Percentiles rank a stretch among this genome's conserved stretches.
phyloP scores from a whole-genome alignment of 148 eudicot genomes.

The Chenopodium suecicum region DNA sequence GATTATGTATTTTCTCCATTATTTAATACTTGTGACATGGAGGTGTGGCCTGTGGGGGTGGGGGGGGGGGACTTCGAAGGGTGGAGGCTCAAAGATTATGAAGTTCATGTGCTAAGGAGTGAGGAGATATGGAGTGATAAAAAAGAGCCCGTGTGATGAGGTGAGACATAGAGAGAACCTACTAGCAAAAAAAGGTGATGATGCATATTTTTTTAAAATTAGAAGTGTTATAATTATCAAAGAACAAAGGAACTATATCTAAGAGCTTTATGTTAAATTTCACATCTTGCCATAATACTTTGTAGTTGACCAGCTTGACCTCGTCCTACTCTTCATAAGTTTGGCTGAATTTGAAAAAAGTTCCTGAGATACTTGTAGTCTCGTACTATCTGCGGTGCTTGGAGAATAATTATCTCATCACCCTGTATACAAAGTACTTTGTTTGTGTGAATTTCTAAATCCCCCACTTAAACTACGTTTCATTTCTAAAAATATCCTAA shows the following conservation, averaged over 20 bases:
- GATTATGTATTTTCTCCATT: background rate
- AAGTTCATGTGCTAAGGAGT: background rate
- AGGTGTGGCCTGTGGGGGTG: too few species aligned
- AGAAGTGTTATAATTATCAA: background rate
- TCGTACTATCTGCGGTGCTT: background rate
- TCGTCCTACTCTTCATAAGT: background rate
- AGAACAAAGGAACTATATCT: background rate
- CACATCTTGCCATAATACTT: background rate
- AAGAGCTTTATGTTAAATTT: background rate
- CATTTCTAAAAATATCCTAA: background rate
- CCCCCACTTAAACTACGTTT: background rate
- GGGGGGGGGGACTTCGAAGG: too few species aligned
- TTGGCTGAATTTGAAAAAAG: background rate
- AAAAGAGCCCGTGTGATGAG: background rate
- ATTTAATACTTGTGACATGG: background rate
- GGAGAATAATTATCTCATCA: background rate
- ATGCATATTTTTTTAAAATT: background rate
- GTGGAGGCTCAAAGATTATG: background rate
- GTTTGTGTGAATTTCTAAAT: too few species aligned
- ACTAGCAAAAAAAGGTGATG: background rate
- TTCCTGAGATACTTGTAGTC: background rate
- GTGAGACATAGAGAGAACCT: background rate
- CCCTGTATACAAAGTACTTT: background rate
- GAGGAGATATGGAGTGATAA: background rate
- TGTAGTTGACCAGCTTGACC: background rate